phyloP scores from a whole-genome alignment of 352 stramenopile genomes.

The Phytopythium aichiense region DNA sequence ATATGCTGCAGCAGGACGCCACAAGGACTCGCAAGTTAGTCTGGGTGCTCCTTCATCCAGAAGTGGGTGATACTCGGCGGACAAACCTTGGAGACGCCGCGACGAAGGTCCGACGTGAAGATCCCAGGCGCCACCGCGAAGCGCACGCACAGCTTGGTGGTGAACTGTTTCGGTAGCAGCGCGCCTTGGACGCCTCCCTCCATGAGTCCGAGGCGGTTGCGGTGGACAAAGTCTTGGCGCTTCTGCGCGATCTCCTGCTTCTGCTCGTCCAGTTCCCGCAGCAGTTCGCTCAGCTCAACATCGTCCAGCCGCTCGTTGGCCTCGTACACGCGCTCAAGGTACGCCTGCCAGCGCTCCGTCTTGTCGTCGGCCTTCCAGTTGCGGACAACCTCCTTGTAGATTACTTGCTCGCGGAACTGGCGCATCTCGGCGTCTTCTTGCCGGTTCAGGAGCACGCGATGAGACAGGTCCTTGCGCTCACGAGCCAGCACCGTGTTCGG shows the following conservation, averaged over 20 bases:
- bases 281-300: constrained; percentile 14
- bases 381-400: constrained; percentile 61
- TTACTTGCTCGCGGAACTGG: constrained; percentile 65
- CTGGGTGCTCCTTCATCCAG: neutral
- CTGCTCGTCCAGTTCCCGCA: constrained; percentile 31
- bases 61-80: neutral
- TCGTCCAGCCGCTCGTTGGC: constrained; percentile 27
- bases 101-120: constrained; percentile 64
- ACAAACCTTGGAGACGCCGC: constrained; percentile 57
- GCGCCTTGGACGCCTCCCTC: constrained; percentile 38
- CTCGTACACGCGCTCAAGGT: constrained; percentile 55
- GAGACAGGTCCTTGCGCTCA: constrained; percentile 44
- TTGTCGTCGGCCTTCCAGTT: constrained; percentile 51
- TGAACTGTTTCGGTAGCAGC: constrained; percentile 68
- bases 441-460: constrained; percentile 51
- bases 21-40: constrained; percentile 4
- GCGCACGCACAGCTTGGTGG: constrained; percentile 72
- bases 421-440: constrained; percentile 50
- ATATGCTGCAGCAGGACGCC: constrained; percentile 41
- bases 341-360: constrained; percentile 49
- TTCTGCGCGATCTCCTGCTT: constrained; percentile 36
- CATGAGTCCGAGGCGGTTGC: constrained; percentile 40
- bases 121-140: constrained; percentile 68
- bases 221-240: constrained; percentile 41
- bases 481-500: constrained; percentile 57